These are phyloP conservation scores for Panellus pusillus DNA, from an alignment of 768 basidiomycete species.

Conservation along the genomic window DNA sequence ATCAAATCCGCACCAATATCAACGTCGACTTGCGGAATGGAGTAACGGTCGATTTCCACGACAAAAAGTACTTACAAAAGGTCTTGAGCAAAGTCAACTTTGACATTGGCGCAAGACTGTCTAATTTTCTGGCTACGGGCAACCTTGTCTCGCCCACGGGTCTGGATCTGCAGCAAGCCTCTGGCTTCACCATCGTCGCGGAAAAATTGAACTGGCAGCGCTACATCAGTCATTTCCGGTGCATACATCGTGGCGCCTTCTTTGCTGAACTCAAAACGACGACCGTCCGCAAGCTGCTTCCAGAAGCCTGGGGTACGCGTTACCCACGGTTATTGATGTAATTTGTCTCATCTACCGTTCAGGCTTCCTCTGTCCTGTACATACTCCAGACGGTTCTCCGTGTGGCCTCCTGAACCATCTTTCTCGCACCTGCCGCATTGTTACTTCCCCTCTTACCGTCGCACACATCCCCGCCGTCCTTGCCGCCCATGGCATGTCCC, in stretches of 20 bases:
- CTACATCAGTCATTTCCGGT: slow-evolving; percentile 97
- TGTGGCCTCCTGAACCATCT: slow-evolving; percentile 98
- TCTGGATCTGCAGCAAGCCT: slow-evolving; percentile 94
- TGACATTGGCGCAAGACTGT: slow-evolving; percentile 86
- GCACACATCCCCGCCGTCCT: slow-evolving; percentile 82
- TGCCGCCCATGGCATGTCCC: slow-evolving; percentile 90
- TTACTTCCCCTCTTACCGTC: slow-evolving; percentile 73
- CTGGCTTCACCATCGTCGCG: slow-evolving; percentile 98
- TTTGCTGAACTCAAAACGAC: slow-evolving; percentile 99
- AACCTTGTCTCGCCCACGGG: slow-evolving; percentile 94
- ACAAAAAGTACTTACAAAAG: slow-evolving; percentile 81
- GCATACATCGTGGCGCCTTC: slow-evolving; percentile 98
- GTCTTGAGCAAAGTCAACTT: slow-evolving; percentile 78
- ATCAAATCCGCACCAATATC: slow-evolving; percentile 69
- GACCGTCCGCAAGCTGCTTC: slow-evolving; percentile 91
- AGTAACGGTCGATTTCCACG: slow-evolving; percentile 84
- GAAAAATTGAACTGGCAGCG: slow-evolving; percentile 99
- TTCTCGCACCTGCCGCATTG: slow-evolving; percentile 88
- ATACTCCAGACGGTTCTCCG: slow-evolving; percentile 97
- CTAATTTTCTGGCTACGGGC: slow-evolving; percentile 96
- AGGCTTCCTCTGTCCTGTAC: slow-evolving; percentile 98
- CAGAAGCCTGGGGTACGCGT: slow-evolving; percentile 91
- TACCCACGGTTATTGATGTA: not conserved
- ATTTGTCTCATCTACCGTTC: slow-evolving; percentile 5
- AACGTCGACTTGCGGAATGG: slow-evolving; percentile 71